These are phyloP conservation scores for Gracilariopsis chorda DNA, from an alignment of 23 red algal species.

Conservation along the genomic window DNA sequence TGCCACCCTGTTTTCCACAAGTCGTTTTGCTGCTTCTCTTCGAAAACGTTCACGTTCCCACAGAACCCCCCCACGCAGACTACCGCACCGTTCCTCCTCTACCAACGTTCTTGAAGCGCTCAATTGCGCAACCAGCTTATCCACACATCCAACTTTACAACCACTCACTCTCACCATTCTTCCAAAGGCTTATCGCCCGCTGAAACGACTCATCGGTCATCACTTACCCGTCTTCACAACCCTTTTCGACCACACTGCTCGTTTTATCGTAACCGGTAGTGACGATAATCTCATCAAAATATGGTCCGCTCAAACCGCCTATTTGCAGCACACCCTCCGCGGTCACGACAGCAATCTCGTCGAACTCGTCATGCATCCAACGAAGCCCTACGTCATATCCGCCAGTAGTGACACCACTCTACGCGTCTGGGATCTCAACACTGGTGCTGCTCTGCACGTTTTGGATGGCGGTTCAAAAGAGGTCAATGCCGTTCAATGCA, in stretches of 20 bases:
- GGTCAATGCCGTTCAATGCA: slow-evolving; percentile 71
- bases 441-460: slow-evolving; percentile 60
- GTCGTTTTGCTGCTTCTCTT: background rate
- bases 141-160: slow-evolving; percentile 8
- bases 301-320: slow-evolving; percentile 76
- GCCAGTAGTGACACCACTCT: slow-evolving; percentile 70
- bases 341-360: slow-evolving; percentile 72
- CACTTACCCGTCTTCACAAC: slow-evolving; percentile 62
- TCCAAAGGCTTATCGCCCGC: slow-evolving; percentile 13
- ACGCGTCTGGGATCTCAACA: slow-evolving; percentile 67
- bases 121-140: background rate
- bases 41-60: background rate
- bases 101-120: background rate
- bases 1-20: slow-evolving; percentile 7
- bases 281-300: slow-evolving; percentile 79
- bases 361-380: slow-evolving; percentile 63
- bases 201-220: slow-evolving; percentile 61
- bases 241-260: slow-evolving; percentile 29
- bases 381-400: slow-evolving; percentile 45
- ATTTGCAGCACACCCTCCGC: slow-evolving; percentile 51
- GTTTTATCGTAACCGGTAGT: slow-evolving; percentile 56
- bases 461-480: slow-evolving; percentile 51
- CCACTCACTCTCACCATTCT: slow-evolving; percentile 23
- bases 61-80: background rate
- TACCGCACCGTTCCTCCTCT: background rate